Base-by-base conservation (phyloP, 768 basidiomycete species). In the Cantharellus cinnabarinus region DNA sequence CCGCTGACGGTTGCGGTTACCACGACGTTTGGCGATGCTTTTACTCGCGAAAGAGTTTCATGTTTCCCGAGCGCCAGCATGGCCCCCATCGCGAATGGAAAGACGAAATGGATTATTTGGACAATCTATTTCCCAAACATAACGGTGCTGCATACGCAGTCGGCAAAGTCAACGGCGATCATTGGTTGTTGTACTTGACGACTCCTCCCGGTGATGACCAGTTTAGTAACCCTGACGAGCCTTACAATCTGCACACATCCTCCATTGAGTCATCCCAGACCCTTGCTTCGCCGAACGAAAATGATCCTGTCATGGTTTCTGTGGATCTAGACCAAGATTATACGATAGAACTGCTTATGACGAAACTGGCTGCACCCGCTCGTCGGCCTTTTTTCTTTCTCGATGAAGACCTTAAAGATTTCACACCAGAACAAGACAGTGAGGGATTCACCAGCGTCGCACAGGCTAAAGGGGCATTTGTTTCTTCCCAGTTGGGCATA, bases 321-420 rank as follows among this genome's bases (percentile, higher is more conserved):
- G 20, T 29, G 20, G 20, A 29, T 29, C 48, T 64, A 20, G 68
- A 72, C 55, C 78, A 78, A 62, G 95, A 98, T 71, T 91, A 84
- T 67, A 98, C 95, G 55, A 85, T 99, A 68, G 95, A 99, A 72
- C 91, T 99, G 67, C 81, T 98, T 67, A 99, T 99, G 95, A 89
- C 89, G 56, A 79, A 86, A 63, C 79, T 99, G 20, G 78, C 83
- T 14, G 77, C 83, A 4, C 68, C 74, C 44, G 85, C 85, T n/a
- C 79, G 89, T 59, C 72, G 75, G 15, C 79, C 82, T 1, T 99
- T 99, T 76, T 70, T 71, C 68, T 83, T 82, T 75, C 78, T 70
- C 10, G 44, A 48, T 10, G 10, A 10, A 54, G 52, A 54, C 35
- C 52, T 66, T 64, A 39, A 62, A 40, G 40, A 1, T 58, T 66